Conservation (phyloP, 495 filamentous ascomycete species). For the Tuber indicum region DNA sequence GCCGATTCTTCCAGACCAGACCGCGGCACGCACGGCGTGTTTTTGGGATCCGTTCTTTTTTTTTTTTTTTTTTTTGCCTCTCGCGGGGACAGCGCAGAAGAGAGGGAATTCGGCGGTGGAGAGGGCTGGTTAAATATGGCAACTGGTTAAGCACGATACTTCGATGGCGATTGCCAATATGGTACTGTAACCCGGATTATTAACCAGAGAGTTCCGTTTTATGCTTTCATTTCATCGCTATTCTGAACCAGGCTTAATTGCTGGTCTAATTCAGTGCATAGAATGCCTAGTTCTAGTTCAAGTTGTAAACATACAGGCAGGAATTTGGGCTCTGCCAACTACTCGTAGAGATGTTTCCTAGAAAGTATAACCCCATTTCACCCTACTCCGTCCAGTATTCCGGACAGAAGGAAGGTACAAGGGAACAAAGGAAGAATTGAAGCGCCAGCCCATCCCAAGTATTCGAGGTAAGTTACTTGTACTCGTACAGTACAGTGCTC, state of each 20-base stretch:
- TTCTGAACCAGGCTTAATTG: too few species aligned
- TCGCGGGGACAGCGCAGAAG: not conserved
- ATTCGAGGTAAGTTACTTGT: too few species aligned
- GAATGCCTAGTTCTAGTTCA: not conserved
- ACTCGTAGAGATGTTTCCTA: too few species aligned
- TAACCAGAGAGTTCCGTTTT: not conserved
- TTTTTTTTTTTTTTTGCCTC: not conserved
- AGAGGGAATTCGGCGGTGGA: not conserved
- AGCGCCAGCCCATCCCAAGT: not conserved
- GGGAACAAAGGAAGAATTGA: not conserved
- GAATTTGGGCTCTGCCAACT: too few species aligned
- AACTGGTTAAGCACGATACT: not conserved
- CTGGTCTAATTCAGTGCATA: not conserved
- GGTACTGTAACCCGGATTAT: not conserved
- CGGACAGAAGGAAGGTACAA: not conserved
- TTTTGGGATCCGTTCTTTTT: not conserved
- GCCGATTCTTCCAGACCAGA: slow-evolving; percentile 2
- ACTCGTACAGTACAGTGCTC: not conserved
- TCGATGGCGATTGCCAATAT: not conserved
- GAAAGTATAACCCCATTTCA: too few species aligned
- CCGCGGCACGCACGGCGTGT: slow-evolving; percentile 2
- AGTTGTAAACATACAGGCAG: too few species aligned
- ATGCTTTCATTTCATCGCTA: not conserved
- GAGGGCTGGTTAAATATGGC: not conserved
- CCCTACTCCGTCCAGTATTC: not conserved